phyloP scores from a whole-genome alignment of 371 early-diverging fungal genomes.

The Circinella minor region DNA sequence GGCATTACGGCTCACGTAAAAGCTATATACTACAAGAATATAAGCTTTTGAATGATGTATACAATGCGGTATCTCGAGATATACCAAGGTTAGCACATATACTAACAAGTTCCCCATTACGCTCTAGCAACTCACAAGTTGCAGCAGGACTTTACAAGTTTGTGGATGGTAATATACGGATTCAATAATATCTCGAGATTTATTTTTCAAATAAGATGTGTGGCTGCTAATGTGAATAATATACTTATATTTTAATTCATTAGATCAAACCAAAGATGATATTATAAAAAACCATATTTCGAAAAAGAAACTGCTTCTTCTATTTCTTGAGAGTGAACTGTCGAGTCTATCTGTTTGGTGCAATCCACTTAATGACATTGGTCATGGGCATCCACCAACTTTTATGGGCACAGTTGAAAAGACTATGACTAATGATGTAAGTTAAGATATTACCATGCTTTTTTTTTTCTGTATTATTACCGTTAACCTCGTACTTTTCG shows the following conservation, averaged over 20 bases:
- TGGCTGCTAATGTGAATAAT: too few relatives aligned
- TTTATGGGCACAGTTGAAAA: conserved; percentile 49
- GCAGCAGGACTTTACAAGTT: conserved; percentile 50
- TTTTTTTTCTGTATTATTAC: too few relatives aligned
- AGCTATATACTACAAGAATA: conserved; percentile 67
- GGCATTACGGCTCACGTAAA: conserved; percentile 75
- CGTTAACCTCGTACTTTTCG: too few relatives aligned
- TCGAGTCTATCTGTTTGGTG: conserved; percentile 82
- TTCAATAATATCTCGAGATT: too few relatives aligned
- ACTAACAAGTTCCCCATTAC: conserved; percentile 50
- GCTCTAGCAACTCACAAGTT: conserved; percentile 38
- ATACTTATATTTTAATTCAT: conserved; percentile 6
- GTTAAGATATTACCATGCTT: background rate
- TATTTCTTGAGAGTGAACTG: conserved; percentile 90
- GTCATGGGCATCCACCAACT: conserved; percentile 45
- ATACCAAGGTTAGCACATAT: conserved; percentile 55
- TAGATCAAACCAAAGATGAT: conserved; percentile 46
- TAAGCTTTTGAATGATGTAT: conserved; percentile 71
- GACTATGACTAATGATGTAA: conserved; percentile 51
- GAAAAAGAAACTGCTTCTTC: conserved; percentile 59
- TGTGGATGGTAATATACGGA: conserved; percentile 41
- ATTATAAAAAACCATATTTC: conserved; percentile 28
- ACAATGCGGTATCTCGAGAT: conserved; percentile 68
- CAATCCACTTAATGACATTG: conserved; percentile 66
- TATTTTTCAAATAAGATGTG: too few relatives aligned